phyloP scores from a whole-genome alignment of 176 grass and related monocot genomes.

The bread wheat (Triticum aestivum) region IWGSC_CS_RefSeq_v2.1 NC_057805.1:35729361-35729860 shows the following conservation, averaged over 20 bases:
- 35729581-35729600: not conserved
- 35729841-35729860: slow-evolving; percentile 30
- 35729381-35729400: slow-evolving; percentile 92
- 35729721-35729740: not conserved
- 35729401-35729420: slow-evolving; percentile 91
- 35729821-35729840: not conserved
- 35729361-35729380: slow-evolving; percentile 89
- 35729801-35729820: not conserved
- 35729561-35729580: not conserved
- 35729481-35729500: slow-evolving; percentile 90
- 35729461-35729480: slow-evolving; percentile 72
- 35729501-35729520: slow-evolving; percentile 83
- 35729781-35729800: slow-evolving; percentile 7
- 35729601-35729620: not conserved
- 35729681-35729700: not conserved
- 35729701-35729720: not conserved
- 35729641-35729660: not conserved
- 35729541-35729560: slow-evolving; percentile 56
- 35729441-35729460: slow-evolving; percentile 64
- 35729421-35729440: slow-evolving; percentile 68
- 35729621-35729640: not conserved
- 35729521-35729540: slow-evolving; percentile 74
- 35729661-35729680: not conserved
- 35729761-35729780: not conserved
- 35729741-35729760: not conserved